Base-by-base conservation (phyloP, 305 asterid genomes). In the Coffea humblotiana region DNA sequence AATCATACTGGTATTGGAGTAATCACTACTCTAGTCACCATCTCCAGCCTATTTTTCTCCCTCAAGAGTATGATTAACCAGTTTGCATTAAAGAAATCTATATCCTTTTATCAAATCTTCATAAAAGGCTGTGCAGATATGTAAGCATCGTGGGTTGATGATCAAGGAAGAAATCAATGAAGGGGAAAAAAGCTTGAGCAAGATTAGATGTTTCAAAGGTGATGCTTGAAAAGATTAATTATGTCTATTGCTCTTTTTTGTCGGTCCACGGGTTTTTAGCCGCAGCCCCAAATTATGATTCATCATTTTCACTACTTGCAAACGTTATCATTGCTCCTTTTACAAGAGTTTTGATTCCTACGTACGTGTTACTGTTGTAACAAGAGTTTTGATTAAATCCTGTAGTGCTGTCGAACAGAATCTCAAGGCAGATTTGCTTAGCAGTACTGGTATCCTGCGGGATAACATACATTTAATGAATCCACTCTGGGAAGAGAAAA, bases 91-190 rank as follows among this genome's bases (percentile, higher is more conserved):
- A 84, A 72, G 2, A 85, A 80, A 72, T 63, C 76, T 78, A 58
- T 43, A 82, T 37, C 85, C 76, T 80, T 32, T 82, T 70, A 68
- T 52, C 72, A 49, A 82, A 88, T 90, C 91, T 85, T 86, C 89
- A 75, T 89, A 64, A 90, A 85, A 86, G 85, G 76, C 56, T 73
- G 93, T 86, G 92, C 72, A 89, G 92, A 89, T 89, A 88, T 81
- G 84, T 87, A 77, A 79, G 82, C 80, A 83, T 82, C 73, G 32
- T 84, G 79, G 77, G 76, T 83, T 52, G 75, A 80, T 72, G 43
- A 78, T 78, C 81, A 82, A 73, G 25, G 69, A 75, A 78, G 19
- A 74, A 77, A 83, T 10, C 3, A 76, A 40, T 40, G 43, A 40
- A 40, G 29, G 29, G 64, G 13, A 35, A 77, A 83, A 76, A 80